Conservation (phyloP, 2,329 filamentous ascomycete species). For the Coniosporium tulheliwenetii region DNA sequence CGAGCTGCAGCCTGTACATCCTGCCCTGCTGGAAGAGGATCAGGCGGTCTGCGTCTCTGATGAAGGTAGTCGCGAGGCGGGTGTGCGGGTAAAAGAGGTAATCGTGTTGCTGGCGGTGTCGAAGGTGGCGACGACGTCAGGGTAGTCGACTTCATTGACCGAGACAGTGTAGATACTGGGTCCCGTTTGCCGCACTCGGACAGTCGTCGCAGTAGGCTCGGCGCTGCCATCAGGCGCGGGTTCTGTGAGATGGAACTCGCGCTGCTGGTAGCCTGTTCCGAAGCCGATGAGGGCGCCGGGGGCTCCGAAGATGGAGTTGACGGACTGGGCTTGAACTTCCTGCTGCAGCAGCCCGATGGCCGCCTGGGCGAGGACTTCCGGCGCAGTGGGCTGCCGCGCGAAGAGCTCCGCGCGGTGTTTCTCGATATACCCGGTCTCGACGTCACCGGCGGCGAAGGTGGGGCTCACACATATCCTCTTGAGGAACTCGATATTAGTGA, state of each 20-base stretch:
- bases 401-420: slow-evolving; percentile 77
- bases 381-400: slow-evolving; percentile 38
- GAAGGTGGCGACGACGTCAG: slow-evolving; percentile 32
- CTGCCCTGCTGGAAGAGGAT: slow-evolving; percentile 61
- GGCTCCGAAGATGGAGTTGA: slow-evolving; percentile 24
- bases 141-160: slow-evolving; percentile 20
- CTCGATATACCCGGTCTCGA: slow-evolving; percentile 93
- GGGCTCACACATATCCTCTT: slow-evolving; percentile 71
- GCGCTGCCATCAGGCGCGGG: slow-evolving; percentile 26
- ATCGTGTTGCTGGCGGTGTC: slow-evolving; percentile 34
- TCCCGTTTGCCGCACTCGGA: slow-evolving; percentile 36
- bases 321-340: slow-evolving; percentile 11
- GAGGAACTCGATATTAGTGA: slow-evolving; percentile 93
- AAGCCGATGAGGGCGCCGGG: slow-evolving; percentile 36
- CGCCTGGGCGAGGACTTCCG: slow-evolving; percentile 74
- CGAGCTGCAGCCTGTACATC: slow-evolving; percentile 39
- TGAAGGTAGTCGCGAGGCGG: slow-evolving; percentile 63
- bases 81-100: slow-evolving; percentile 67
- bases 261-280: slow-evolving; percentile 45
- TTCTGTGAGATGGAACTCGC: slow-evolving; percentile 41
- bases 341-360: slow-evolving; percentile 57
- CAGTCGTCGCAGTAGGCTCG: slow-evolving; percentile 22
- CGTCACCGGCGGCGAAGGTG: slow-evolving; percentile 71
- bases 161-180: slow-evolving; percentile 35
- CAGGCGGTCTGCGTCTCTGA: slow-evolving; percentile 45